A percentile compares a stretch with the other conserved stretches of the same genome.
phyloP scores from a whole-genome alignment of 2,329 filamentous ascomycete genomes.

The Nakataea oryzae region DNA sequence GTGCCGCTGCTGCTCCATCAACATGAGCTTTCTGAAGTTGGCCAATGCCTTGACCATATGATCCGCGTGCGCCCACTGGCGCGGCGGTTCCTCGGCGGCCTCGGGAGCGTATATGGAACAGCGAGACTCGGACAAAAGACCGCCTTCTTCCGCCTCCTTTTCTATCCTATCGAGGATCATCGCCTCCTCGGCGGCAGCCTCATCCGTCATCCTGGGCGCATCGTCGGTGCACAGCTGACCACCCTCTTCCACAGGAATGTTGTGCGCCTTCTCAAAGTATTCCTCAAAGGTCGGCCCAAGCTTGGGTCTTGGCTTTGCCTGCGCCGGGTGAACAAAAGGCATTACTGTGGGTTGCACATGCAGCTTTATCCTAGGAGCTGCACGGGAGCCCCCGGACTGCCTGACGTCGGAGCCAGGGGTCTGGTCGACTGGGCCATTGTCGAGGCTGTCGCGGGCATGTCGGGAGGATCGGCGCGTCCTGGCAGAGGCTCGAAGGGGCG shows the following conservation, averaged over 20 bases:
- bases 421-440: conserved; percentile 11
- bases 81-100: conserved; percentile 58
- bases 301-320: conserved; percentile 41
- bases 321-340: conserved; percentile 49
- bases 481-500: conserved; percentile 26
- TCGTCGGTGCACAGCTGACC: conserved; percentile 46
- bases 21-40: conserved; percentile 71
- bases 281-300: conserved; percentile 46
- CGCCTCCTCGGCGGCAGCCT: conserved; percentile 59
- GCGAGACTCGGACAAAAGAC: conserved; percentile 57
- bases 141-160: conserved; percentile 63
- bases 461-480: conserved; percentile 33
- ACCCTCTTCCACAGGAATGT: conserved; percentile 46
- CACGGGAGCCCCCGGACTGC: conserved; percentile 14
- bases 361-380: conserved; percentile 36
- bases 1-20: conserved; percentile 70
- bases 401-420: conserved; percentile 5
- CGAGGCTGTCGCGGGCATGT: conserved; percentile 17
- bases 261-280: conserved; percentile 39
- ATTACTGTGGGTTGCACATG: conserved; percentile 35
- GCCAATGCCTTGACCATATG: conserved; percentile 71
- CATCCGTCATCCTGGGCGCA: conserved; percentile 45
- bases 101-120: conserved; percentile 69
- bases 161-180: conserved; percentile 58
- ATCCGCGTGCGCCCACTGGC: conserved; percentile 79